These are phyloP conservation scores for Sporisorium sorghi DNA, from an alignment of 1,284 basidiomycete species.

Conservation along the genomic window DNA sequence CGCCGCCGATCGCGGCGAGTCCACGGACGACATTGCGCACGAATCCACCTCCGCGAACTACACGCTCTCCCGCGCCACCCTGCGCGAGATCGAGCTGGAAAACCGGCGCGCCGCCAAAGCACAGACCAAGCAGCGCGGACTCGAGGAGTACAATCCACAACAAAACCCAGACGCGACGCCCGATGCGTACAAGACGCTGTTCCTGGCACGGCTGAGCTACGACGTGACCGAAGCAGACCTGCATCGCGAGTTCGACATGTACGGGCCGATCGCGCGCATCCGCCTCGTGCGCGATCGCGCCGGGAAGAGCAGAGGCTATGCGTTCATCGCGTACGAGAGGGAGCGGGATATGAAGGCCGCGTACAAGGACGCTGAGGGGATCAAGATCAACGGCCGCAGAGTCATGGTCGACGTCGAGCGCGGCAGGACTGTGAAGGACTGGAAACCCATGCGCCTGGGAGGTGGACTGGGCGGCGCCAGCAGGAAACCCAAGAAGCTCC, in stretches of 20 bases:
- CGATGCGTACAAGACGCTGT: slow-evolving; percentile 98
- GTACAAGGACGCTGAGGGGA: slow-evolving; percentile 98
- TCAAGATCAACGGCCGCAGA: slow-evolving; percentile 92
- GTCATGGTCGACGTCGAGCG: slow-evolving; percentile 98
- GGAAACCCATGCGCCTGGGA: slow-evolving; percentile 94
- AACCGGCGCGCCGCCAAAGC: slow-evolving; percentile 25
- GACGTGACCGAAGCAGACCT: slow-evolving; percentile 89
- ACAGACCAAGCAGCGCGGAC: slow-evolving; percentile 22
- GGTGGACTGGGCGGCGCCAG: slow-evolving; percentile 94
- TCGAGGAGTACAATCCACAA: slow-evolving; percentile 78
- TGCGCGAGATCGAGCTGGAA: slow-evolving; percentile 57
- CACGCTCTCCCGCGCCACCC: slow-evolving; percentile 53
- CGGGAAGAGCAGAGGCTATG: slow-evolving; percentile 88
- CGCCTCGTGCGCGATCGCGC: slow-evolving; percentile 86
- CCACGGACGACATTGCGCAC: slow-evolving; percentile 57
- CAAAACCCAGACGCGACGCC: slow-evolving; percentile 93
- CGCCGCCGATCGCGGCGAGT: slow-evolving; percentile 57
- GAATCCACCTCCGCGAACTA: slow-evolving; percentile 16
- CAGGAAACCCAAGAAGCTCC: slow-evolving; percentile 58
- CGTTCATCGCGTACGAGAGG: slow-evolving; percentile 96
- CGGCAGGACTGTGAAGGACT: slow-evolving; percentile 95
- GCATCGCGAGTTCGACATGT: slow-evolving; percentile 91
- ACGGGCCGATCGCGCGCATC: slow-evolving; percentile 91
- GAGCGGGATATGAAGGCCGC: slow-evolving; percentile 97
- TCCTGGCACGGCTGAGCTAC: slow-evolving; percentile 90